A percentile compares a stretch with the other conserved stretches of the same genome.
phyloP scores from a whole-genome alignment of 371 early-diverging fungal species.

The Capniomyces stellatus region DNA sequence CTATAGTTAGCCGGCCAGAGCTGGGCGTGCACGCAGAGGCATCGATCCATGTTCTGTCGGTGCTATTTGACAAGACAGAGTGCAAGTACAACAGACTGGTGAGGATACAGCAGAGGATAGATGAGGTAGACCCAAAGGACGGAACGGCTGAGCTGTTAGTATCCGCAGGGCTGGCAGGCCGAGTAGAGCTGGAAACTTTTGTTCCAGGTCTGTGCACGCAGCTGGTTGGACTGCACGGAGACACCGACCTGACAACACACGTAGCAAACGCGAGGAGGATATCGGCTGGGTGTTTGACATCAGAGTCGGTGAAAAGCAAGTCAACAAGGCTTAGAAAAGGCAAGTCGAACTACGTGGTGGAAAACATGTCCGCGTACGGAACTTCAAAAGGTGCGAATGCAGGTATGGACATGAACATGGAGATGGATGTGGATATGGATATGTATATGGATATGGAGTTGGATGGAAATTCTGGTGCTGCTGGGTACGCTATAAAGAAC shows the following conservation, averaged over 20 bases:
- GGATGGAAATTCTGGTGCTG: neutral
- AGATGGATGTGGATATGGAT: neutral
- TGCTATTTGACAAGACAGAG: conserved; percentile 16
- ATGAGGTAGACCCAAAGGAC: conserved; percentile 11
- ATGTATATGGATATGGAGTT: neutral
- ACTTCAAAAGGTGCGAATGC: neutral
- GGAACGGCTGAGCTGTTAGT: conserved; percentile 17
- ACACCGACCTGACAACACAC: conserved; percentile 21
- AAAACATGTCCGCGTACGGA: neutral
- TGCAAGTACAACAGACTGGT: conserved; percentile 20
- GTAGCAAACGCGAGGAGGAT: conserved; percentile 14
- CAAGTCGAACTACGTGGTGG: neutral
- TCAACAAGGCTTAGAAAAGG: neutral
- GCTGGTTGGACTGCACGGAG: conserved; percentile 20
- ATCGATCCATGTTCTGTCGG: conserved; percentile 11
- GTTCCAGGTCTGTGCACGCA: conserved; percentile 20
- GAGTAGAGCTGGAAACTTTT: conserved; percentile 20
- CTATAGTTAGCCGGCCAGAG: conserved; percentile 17
- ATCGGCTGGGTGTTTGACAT: conserved; percentile 8
- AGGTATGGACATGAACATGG: neutral
- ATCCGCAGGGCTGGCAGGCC: conserved; percentile 16
- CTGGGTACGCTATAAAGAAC: neutral
- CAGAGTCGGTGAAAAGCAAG: neutral
- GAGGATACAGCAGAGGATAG: conserved; percentile 18
- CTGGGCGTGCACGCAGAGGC: conserved; percentile 14